Evolutionary conservation across 2,329 filamentous ascomycete species (phyloP).

Genomic region (Drechmeria coniospora): DNA sequence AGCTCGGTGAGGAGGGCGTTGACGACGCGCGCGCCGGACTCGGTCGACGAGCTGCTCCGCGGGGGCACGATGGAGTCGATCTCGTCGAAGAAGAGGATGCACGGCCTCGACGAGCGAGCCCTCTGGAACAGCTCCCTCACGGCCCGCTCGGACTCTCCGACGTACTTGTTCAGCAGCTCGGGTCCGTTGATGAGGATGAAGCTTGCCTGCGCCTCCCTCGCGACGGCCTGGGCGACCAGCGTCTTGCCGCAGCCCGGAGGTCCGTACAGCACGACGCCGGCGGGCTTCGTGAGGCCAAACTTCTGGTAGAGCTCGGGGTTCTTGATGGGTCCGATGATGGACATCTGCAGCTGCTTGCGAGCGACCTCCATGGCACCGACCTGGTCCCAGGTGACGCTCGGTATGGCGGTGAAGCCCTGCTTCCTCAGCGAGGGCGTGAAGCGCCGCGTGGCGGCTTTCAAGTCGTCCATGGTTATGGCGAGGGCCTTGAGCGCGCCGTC

Average conservation of each 20-base stretch:
- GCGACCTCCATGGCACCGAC: slow-evolving; percentile 74
- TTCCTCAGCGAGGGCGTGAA: slow-evolving; percentile 51
- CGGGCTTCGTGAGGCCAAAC: slow-evolving; percentile 66
- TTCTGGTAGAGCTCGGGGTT: slow-evolving; percentile 60
- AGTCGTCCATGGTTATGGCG: slow-evolving; percentile 31
- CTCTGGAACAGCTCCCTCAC: slow-evolving; percentile 85
- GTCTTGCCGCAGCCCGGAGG: slow-evolving; percentile 96
- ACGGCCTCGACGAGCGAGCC: slow-evolving; percentile 73
- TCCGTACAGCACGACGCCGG: slow-evolving; percentile 88
- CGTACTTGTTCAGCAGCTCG: slow-evolving; percentile 92
- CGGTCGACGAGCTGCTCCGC: slow-evolving; percentile 62
- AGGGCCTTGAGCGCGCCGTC: neutral
- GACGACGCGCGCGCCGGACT: slow-evolving; percentile 77
- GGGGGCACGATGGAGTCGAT: slow-evolving; percentile 82
- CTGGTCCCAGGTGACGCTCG: slow-evolving; percentile 82
- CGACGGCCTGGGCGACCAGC: slow-evolving; percentile 86
- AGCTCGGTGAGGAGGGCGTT: slow-evolving; percentile 91
- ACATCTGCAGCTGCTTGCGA: slow-evolving; percentile 65
- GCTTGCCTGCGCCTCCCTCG: slow-evolving; percentile 88
- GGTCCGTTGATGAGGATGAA: slow-evolving; percentile 98
- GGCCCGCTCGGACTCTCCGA: slow-evolving; percentile 87
- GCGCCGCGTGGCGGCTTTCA: slow-evolving; percentile 57
- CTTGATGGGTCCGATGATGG: slow-evolving; percentile 82
- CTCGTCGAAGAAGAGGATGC: slow-evolving; percentile 96
- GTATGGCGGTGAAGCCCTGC: slow-evolving; percentile 89